Evolutionary conservation across 192 early-diverging fungal genomes (phyloP).

Genomic region (Linnemannia zychae): DNA sequence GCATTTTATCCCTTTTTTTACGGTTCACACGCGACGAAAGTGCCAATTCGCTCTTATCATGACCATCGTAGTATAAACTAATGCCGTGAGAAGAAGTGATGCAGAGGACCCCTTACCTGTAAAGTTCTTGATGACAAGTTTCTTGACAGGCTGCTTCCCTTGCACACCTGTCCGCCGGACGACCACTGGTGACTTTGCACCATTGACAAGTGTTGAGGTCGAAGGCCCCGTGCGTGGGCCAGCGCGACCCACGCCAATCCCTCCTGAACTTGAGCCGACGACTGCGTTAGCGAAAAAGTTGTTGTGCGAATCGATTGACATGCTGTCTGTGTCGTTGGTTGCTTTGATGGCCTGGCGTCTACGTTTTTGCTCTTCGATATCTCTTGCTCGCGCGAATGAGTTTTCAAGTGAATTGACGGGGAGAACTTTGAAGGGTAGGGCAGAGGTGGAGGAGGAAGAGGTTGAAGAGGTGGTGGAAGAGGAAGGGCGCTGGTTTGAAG

Average conservation of each 20-base stretch:
- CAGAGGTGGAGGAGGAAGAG: constrained; percentile 22
- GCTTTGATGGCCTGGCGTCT: constrained; percentile 19
- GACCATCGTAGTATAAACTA: not conserved
- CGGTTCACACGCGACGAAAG: not conserved
- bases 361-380: constrained; percentile 43
- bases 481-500: constrained; percentile 8
- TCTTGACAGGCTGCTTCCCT: constrained; percentile 63
- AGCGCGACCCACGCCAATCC: constrained; percentile 33
- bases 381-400: constrained; percentile 50
- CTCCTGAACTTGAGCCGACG: constrained; percentile 18
- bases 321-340: constrained; percentile 14
- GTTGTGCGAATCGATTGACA: constrained; percentile 36
- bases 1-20: not conserved
- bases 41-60: not conserved
- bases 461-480: constrained; percentile 13
- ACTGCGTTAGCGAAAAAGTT: constrained; percentile 17
- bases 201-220: constrained; percentile 1
- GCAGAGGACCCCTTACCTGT: constrained; percentile 59
- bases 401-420: constrained; percentile 45
- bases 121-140: constrained; percentile 73
- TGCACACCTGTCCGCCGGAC: constrained; percentile 49
- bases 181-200: constrained; percentile 15
- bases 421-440: constrained; percentile 37
- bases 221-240: constrained; percentile 18
- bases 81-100: not conserved